Percentiles rank a stretch among this genome's conserved stretches.
Evolutionary conservation across 495 filamentous ascomycete genomes (phyloP).

Genomic region (Trypethelium eluteriae): DNA sequence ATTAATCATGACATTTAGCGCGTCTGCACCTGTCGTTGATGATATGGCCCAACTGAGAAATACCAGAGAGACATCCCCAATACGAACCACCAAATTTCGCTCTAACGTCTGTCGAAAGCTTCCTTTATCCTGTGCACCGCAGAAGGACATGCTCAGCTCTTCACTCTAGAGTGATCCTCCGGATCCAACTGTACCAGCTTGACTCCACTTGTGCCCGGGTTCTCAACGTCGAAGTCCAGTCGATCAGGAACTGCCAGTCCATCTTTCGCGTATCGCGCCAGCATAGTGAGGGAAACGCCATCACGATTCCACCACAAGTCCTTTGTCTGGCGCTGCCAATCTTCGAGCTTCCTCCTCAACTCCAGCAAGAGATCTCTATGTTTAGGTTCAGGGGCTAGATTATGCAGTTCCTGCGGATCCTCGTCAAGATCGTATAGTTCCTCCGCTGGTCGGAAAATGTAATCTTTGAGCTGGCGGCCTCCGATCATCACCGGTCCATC

Average conservation of each 20-base stretch:
- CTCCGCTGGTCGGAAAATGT: slow-evolving; percentile 38
- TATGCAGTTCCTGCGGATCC: slow-evolving; percentile 38
- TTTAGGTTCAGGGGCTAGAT: slow-evolving; percentile 31
- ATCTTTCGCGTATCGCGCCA: slow-evolving; percentile 29
- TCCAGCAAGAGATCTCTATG: slow-evolving; percentile 24
- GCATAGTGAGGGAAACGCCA: slow-evolving; percentile 32
- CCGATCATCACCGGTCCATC: slow-evolving; percentile 35
- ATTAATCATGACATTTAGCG: background rate
- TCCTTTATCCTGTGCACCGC: background rate
- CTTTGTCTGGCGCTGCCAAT: slow-evolving; percentile 38
- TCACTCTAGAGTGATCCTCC: background rate
- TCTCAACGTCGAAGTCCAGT: slow-evolving; percentile 37
- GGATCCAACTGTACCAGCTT: background rate
- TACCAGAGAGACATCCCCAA: background rate
- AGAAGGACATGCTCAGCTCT: background rate
- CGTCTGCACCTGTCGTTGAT: background rate
- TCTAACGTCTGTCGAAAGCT: background rate
- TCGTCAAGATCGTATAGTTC: slow-evolving; percentile 40
- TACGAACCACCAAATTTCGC: background rate
- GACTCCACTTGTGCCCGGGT: slow-evolving; percentile 11
- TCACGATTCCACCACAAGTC: slow-evolving; percentile 42
- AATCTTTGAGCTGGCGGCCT: slow-evolving; percentile 32
- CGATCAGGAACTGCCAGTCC: slow-evolving; percentile 38
- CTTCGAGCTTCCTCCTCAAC: slow-evolving; percentile 30
- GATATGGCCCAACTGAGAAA: background rate